Conservation (phyloP, 1,284 basidiomycete genomes). For the Apiotrichum mycotoxinovorans region DNA sequence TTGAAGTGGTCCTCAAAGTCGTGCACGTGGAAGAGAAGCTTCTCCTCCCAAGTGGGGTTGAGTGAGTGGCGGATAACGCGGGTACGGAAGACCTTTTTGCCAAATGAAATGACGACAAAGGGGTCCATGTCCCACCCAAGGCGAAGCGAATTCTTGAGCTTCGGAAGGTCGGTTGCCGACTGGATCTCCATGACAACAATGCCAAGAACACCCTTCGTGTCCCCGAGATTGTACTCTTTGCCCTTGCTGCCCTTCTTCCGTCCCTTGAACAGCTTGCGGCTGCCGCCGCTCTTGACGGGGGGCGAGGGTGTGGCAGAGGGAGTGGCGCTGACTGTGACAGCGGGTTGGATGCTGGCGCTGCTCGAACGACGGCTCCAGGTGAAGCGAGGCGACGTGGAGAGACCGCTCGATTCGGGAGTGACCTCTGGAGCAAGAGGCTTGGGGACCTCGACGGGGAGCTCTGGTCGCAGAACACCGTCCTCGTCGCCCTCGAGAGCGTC, state of each 20-base stretch:
- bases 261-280: slow-evolving; percentile 12
- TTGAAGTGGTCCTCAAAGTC: slow-evolving; percentile 75
- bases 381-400: background rate
- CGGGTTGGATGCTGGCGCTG: background rate
- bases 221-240: slow-evolving; percentile 63
- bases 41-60: slow-evolving; percentile 92
- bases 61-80: slow-evolving; percentile 82
- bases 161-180: slow-evolving; percentile 75
- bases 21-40: slow-evolving; percentile 90
- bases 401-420: background rate
- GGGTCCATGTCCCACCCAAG: slow-evolving; percentile 81
- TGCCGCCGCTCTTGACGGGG: background rate
- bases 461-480: slow-evolving; percentile 10
- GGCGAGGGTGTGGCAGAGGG: background rate
- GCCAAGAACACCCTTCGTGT: slow-evolving; percentile 66
- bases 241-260: slow-evolving; percentile 8
- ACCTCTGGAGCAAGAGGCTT: background rate
- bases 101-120: slow-evolving; percentile 91
- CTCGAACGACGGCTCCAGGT: slow-evolving; percentile 8
- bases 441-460: background rate
- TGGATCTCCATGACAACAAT: slow-evolving; percentile 81
- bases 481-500: slow-evolving; percentile 39
- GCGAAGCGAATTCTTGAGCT: slow-evolving; percentile 64
- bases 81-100: slow-evolving; percentile 94
- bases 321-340: background rate